Evolutionary conservation across 2,329 filamentous ascomycete species (phyloP), one percentile per base, ranked within the genome.

Genomic region (Colletotrichum liriopes): DNA sequence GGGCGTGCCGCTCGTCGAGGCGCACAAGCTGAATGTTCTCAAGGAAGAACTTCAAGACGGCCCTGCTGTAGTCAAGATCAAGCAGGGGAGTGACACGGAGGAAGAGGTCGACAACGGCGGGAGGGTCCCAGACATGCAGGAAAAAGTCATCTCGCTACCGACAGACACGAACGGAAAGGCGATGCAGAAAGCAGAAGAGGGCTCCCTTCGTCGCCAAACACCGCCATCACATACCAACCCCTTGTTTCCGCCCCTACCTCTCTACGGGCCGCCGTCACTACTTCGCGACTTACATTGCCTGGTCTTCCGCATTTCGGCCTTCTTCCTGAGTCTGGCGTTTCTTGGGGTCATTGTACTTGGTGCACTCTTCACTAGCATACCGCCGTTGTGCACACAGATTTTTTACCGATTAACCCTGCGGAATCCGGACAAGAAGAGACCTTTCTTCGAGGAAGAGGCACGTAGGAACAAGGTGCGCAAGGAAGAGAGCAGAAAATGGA

Each of bases 231-330:
- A 90, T 74, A 95, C 93, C 2, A 92, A 95, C 75, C 93, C 94
- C 3, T 84, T 97, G 6, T 98, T 98, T 75, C 95, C 95, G 7
- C 93, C 94, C 2, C 82, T 98, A 11, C 95, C 95, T 0, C 84
- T 94, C 0, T 98, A 97, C 77, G 93, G 93, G 0, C 92, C 94
- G 0, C 91, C 94, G 0, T 92, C 93, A 0, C 63, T 89, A 0
- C 70, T 92, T n/a, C 87, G 91, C 59, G 86, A 90, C 41, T 41
- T 94, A 1, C 92, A 95, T 75, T 93, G 90, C 78, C 81, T 87
- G 39, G 83, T 87, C 20, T 93, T 96, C 72, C 88, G 92, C 12
- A 75, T 89, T 1, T 88, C 91, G 0, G 94, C 94, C 0, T 93
- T 93, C 71, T 87, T 95, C 47, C 85, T 98, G 0, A 97, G 94